Evolutionary conservation across 306 rosid genomes (phyloP), one percentile per base, ranked within the genome.

Genomic region (Cercis canadensis): DNA sequence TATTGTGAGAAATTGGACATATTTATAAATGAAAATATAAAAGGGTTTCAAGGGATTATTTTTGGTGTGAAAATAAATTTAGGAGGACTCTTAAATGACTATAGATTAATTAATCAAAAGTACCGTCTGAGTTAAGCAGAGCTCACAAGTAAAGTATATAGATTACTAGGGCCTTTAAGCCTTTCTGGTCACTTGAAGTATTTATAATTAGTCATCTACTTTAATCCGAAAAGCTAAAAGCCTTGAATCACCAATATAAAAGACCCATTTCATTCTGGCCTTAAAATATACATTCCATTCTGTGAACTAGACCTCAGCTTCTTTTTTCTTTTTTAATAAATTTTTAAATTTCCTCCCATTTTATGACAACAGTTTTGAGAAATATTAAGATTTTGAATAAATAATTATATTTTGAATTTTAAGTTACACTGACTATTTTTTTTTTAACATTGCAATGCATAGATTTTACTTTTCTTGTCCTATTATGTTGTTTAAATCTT

Each of bases 301-400:
- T 37, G 43, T 5, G 10, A 37, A 24, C 29, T 24, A 24, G 29
- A 24, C 29, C 29, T 24, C 29, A 24, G 29, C 29, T 24, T 19
- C 43, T 4, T 59, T 39, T 17, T n/a, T n/a, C n/a, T n/a, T 6
- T 41, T 3, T 51, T 6, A 7, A 3, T 24, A 32, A 19, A 10
- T 24, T 7, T 10, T 16, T 57, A 31, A 31, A 6, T 24, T n/a
- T 52, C 53, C 15, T 53, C 41, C 1, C 29, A 24, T 24, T 24
- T 24, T 24, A 1, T 53, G 40, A 41, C 21, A 55, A 40, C n/a
- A 24, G 29, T 24, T 68, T 55, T 54, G 17, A 17, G 29, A 55
- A 49, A 69, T 54, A 39, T 40, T 8, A 14, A 19, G 29, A 19
- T 75, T 50, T 75, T 52, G 14, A 16, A 32, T 41, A 43, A 11